A percentile compares a stretch with the other conserved stretches of the same genome.
These are phyloP conservation scores for Castanospermum australe DNA, from an alignment of 306 rosid species.

Conservation along the genomic window DNA sequence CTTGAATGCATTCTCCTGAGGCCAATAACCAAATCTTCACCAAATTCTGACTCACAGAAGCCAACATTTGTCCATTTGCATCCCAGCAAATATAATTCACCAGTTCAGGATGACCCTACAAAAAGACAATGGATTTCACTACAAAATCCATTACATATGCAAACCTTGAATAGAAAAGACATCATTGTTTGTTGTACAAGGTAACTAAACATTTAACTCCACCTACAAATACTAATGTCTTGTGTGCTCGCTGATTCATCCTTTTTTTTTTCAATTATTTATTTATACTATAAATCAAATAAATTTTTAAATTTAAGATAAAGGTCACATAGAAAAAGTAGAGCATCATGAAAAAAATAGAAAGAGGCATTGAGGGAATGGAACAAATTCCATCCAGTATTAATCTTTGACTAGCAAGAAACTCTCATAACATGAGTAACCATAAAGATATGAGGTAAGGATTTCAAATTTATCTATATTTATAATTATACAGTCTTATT, in stretches of 20 bases:
- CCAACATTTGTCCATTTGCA: constrained; percentile 41
- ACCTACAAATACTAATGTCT: background rate
- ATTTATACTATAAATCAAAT: background rate
- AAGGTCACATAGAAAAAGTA: background rate
- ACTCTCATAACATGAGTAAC: background rate
- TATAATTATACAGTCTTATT: background rate
- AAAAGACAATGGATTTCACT: constrained; percentile 6
- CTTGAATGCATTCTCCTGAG: constrained; percentile 53
- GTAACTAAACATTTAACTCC: constrained; percentile 5
- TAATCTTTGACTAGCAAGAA: background rate
- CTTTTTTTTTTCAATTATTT: background rate
- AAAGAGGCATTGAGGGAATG: background rate
- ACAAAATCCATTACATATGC: background rate
- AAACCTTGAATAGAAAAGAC: background rate
- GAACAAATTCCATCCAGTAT: constrained; percentile 2
- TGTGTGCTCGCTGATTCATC: background rate
- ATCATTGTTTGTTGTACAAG: background rate
- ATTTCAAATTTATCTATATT: background rate
- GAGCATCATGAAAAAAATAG: background rate
- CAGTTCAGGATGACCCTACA: constrained; percentile 50
- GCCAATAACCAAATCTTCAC: constrained; percentile 50
- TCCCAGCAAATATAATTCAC: constrained; percentile 56
- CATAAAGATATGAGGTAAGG: background rate
- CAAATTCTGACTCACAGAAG: constrained; percentile 48
- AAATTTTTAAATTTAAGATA: background rate